A percentile compares a stretch with the other conserved stretches of the same genome.
These are phyloP conservation scores for Aureobasidium subglaciale DNA, from an alignment of 2,329 filamentous ascomycete species.

Conservation along the genomic window DNA sequence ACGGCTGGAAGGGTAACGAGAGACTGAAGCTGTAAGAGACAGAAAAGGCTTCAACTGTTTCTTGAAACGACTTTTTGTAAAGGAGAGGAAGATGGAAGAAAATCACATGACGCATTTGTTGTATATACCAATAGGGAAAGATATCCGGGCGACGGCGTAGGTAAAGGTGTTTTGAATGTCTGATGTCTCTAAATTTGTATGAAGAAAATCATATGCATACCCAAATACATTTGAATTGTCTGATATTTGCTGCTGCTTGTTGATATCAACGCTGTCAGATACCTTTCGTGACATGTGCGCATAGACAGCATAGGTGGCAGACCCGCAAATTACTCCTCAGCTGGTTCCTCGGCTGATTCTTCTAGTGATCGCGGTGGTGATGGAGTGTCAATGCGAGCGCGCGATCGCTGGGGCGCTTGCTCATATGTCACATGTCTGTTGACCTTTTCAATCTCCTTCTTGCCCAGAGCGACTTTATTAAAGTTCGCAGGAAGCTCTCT, in stretches of 20 bases:
- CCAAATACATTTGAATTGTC: not conserved
- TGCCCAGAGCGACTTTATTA: slow-evolving; percentile 35
- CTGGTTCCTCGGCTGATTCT: no score
- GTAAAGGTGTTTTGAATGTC: not conserved
- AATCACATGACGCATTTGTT: not conserved
- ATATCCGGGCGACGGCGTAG: not conserved
- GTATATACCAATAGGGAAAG: not conserved
- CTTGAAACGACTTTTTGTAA: not conserved
- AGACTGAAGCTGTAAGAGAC: slow-evolving; percentile 43
- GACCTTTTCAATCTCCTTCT: slow-evolving; percentile 33
- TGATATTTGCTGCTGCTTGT: no score
- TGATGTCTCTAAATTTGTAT: not conserved
- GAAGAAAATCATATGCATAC: not conserved
- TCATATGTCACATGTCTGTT: slow-evolving; percentile 18
- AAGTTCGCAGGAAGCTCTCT: slow-evolving; percentile 37
- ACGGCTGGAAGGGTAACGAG: slow-evolving; percentile 55
- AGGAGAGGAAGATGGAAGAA: not conserved
- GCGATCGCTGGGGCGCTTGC: not conserved
- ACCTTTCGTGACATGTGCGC: no score
- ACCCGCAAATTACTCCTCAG: no score
- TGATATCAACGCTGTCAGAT: no score
- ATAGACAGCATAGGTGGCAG: no score
- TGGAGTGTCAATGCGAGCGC: not conserved
- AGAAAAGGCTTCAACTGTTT: no score
- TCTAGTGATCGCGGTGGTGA: no score